phyloP scores from a whole-genome alignment of 768 basidiomycete genomes.

The Panellus pusillus region DNA sequence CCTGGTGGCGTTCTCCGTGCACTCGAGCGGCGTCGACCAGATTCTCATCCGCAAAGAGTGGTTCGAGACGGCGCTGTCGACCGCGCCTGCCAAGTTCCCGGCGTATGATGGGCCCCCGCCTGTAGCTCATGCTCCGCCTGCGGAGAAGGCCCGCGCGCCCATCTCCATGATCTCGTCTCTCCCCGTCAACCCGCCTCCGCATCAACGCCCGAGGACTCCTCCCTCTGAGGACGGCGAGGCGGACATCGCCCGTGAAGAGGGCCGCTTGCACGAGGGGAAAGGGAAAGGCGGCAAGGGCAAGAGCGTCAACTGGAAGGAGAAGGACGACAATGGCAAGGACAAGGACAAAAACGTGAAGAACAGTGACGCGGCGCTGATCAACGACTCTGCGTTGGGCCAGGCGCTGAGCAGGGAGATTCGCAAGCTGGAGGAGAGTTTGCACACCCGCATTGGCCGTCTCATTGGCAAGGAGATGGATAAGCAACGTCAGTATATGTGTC shows the following conservation, averaged over 20 bases:
- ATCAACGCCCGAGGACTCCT: slow-evolving; percentile 56
- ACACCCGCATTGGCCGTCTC: slow-evolving; percentile 72
- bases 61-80: slow-evolving; percentile 67
- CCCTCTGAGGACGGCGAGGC: slow-evolving; percentile 74
- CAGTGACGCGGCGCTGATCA: slow-evolving; percentile 39
- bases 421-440: slow-evolving; percentile 79
- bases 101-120: slow-evolving; percentile 36
- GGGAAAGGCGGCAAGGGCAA: slow-evolving; percentile 35
- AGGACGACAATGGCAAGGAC: slow-evolving; percentile 42
- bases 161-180: slow-evolving; percentile 24
- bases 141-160: slow-evolving; percentile 24
- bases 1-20: slow-evolving; percentile 86
- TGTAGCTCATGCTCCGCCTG: slow-evolving; percentile 19
- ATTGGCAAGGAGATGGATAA: slow-evolving; percentile 89
- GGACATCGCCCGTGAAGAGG: slow-evolving; percentile 60
- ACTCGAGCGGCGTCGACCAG: slow-evolving; percentile 86
- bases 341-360: slow-evolving; percentile 32
- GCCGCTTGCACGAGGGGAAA: slow-evolving; percentile 59
- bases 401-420: slow-evolving; percentile 74
- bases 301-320: slow-evolving; percentile 57
- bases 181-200: slow-evolving; percentile 32
- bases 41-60: slow-evolving; percentile 84
- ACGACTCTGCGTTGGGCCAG: slow-evolving; percentile 57
- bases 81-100: slow-evolving; percentile 65
- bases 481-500: slow-evolving; percentile 60